These are phyloP conservation scores for Sugiyamaella grinbergsii DNA, from an alignment of 1,139 yeast species.

Conservation along the genomic window DNA sequence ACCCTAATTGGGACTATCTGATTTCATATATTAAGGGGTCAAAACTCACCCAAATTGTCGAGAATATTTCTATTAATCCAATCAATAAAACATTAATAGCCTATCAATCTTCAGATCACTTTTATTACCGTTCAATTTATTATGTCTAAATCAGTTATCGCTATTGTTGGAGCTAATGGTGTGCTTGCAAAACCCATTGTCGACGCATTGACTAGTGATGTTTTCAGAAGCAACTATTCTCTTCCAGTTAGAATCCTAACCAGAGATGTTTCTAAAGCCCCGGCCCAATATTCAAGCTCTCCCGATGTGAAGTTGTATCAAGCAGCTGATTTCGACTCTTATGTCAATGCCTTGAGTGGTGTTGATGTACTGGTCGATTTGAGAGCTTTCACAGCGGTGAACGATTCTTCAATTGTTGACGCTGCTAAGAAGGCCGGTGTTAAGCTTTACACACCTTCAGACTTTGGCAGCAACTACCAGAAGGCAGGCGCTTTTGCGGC, in stretches of 20 bases:
- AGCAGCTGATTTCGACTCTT: slow-evolving; percentile 39
- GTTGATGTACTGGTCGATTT: slow-evolving; percentile 56
- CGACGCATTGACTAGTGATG: slow-evolving; percentile 49
- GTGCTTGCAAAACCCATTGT: slow-evolving; percentile 52
- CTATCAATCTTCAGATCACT: no score
- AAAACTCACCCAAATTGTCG: background rate
- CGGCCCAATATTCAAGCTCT: slow-evolving; percentile 35
- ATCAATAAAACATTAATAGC: background rate
- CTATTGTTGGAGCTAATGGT: slow-evolving; percentile 58
- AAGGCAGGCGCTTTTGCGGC: slow-evolving; percentile 41
- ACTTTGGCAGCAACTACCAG: slow-evolving; percentile 55
- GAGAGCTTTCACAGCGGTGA: slow-evolving; percentile 32
- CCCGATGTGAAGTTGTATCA: slow-evolving; percentile 32
- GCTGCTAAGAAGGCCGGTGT: slow-evolving; percentile 50
- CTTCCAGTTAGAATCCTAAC: slow-evolving; percentile 58
- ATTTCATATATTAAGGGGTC: background rate
- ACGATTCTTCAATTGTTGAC: slow-evolving; percentile 36
- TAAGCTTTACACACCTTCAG: slow-evolving; percentile 62
- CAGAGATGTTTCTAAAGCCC: slow-evolving; percentile 46
- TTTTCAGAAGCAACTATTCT: slow-evolving; percentile 48
- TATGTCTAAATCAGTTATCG: slow-evolving; percentile 40
- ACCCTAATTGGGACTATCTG: background rate
- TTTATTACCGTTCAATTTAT: background rate
- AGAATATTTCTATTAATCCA: background rate
- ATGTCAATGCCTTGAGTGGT: slow-evolving; percentile 48